Percentiles rank a stretch among this genome's conserved stretches.
Conservation (phyloP, 2,329 filamentous ascomycete genomes). For the Coniochaeta ligniaria region DNA sequence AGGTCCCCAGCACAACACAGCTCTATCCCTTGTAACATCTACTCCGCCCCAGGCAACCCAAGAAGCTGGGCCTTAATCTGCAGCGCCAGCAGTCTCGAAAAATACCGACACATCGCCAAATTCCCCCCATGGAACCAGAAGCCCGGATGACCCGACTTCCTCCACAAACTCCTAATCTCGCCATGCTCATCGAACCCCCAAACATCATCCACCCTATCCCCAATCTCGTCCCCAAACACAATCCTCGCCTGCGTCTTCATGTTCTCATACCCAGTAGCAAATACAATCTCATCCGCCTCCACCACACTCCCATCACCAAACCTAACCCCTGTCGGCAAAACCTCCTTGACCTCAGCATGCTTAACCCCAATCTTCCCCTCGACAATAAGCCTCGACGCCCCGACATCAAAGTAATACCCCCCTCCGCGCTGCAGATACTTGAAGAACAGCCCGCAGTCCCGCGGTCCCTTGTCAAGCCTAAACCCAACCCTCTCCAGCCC, state of each 20-base stretch:
- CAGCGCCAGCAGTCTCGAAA: conserved; percentile 44
- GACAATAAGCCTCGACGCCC: conserved; percentile 52
- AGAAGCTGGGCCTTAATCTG: conserved; percentile 41
- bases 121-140: conserved; percentile 64
- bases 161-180: conserved; percentile 52
- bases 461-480: conserved; percentile 49
- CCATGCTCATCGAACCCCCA: conserved; percentile 55
- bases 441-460: conserved; percentile 47
- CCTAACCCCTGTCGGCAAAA: conserved; percentile 36
- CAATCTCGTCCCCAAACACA: conserved; percentile 55
- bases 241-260: conserved; percentile 57
- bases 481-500: conserved; percentile 52
- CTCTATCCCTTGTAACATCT: too few species aligned
- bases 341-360: conserved; percentile 46
- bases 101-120: conserved; percentile 54
- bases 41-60: conserved; percentile 11
- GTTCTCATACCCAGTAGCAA: conserved; percentile 60
- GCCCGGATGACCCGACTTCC: conserved; percentile 51
- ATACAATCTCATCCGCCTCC: conserved; percentile 55
- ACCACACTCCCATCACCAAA: conserved; percentile 49
- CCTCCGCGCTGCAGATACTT: conserved; percentile 62
- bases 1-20: too few species aligned
- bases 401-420: conserved; percentile 66
- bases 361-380: conserved; percentile 59
- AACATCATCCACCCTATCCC: conserved; percentile 48